Base-by-base conservation (phyloP, 192 early-diverging fungal genomes). In the Neocallimastix lanati region DNA sequence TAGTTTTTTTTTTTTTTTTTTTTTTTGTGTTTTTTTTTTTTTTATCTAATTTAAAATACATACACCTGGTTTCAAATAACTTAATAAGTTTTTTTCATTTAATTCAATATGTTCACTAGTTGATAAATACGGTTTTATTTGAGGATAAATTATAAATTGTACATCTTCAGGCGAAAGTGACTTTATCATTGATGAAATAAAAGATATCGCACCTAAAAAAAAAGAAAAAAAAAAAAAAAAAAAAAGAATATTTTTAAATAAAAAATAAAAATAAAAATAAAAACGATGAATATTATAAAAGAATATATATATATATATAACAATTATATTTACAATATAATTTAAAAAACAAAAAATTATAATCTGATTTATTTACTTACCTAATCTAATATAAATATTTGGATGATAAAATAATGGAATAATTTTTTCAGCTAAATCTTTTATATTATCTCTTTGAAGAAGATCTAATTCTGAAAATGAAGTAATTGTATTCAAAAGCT, bases 401-500 rank as follows among this genome's bases (percentile, higher is more conserved):
- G 95, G 95, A 81, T 96, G 95, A 80, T 90, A 92, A 1, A 94
- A 80, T 2, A 96, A 80, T 27, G 95, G 92, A 11, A 90, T 79
- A 21, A 94, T 84, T n/a, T 88, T 86, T n/a, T 85, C 84, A 14
- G 88, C 85, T 9, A 95, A 83, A 79, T 95, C 93, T 89, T 93
- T 93, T 12, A 94, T 76, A 58, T 90, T 91, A 83, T 88, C 85
- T 79, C 93, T 93, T 77, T 90, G 85, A 79, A 96, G 90, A 50
- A 96, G 80, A 16, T 93, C 92, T 0, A 94, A 84, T 76, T 94
- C 92, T 28, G 89, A 88, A 13, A 99, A 86, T 36, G 90, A 89
- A 15, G 93, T 91, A 27, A 99, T 85, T 0, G 94, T 90, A 78
- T 91, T 92, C 16, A 99, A 83, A 2, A 94, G 95, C 77, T 93